Percentiles rank a stretch among this genome's conserved stretches.
These are phyloP conservation scores for Ophiosphaerella narmari DNA, from an alignment of 2,329 filamentous ascomycete species.

Conservation along the genomic window DNA sequence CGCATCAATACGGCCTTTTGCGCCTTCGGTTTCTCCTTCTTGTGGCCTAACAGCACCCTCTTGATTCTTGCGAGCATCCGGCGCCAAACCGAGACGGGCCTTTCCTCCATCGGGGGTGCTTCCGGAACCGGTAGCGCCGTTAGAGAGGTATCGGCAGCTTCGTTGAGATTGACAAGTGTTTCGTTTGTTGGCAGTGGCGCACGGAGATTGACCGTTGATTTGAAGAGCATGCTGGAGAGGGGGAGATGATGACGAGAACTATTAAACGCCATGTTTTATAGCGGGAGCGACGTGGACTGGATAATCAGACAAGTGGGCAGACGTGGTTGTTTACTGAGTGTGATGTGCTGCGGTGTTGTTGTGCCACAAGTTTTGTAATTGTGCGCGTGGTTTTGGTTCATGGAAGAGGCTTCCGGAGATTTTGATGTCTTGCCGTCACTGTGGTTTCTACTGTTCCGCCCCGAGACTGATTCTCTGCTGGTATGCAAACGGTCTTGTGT, in stretches of 20 bases:
- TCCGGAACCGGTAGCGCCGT: constrained; percentile 13
- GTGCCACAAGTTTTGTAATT: no score
- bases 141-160: constrained; percentile 10
- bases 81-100: not conserved
- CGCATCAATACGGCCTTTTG: not conserved
- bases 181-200: not conserved
- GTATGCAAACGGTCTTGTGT: no score
- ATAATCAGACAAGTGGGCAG: not conserved
- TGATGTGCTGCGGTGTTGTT: no score
- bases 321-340: not conserved
- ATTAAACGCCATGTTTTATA: not conserved
- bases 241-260: constrained; percentile 16
- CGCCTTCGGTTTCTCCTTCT: not conserved
- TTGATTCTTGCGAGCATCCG: not conserved
- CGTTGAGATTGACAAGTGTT: constrained; percentile 9
- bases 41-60: not conserved
- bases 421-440: no score
- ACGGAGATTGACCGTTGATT: not conserved
- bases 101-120: not conserved
- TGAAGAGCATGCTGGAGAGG: constrained; percentile 12
- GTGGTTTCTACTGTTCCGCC: no score
- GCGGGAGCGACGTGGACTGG: not conserved
- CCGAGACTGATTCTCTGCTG: no score
- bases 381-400: no score
- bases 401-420: no score